Evolutionary conservation across 805 yeast genomes (phyloP), one percentile per base, ranked within the genome.

Genomic region (Wickerhamomyces ciferrii): DNA sequence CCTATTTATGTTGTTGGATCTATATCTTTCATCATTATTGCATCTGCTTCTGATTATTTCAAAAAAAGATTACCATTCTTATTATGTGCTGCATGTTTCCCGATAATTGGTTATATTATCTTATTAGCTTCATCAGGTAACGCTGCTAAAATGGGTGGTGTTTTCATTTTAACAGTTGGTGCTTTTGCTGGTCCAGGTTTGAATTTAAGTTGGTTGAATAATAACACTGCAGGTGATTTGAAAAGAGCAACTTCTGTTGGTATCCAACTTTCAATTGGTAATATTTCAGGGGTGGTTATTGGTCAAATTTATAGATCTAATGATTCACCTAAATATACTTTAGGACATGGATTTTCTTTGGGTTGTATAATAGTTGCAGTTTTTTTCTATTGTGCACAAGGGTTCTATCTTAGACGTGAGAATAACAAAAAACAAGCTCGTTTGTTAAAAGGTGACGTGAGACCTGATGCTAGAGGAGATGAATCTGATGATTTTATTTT

Each of bases 201-300:
- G 32, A 72, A 70, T 49, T 58, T 69, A 21, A 60, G 72, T 1
- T 75, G 79, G 79, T 50, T 69, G 9, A 63, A 67, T 21, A 62
- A 62, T 34, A 75, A 74, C 47, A 60, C 65, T 32, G 70, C 75
- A 2, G 72, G 72, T 9, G 65, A 63, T 45, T 71, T 66, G 58
- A 68, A 68, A 45, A 63, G 76, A 54, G 70, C 73, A 9, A 63
- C 74, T 3, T 66, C 73, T 5, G 54, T 72, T 42, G 76, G 72
- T 10, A 44, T 62, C 32, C 70, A 74, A 44, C 76, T 71, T 52
- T 62, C 72, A 2, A 47, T 72, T 17, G 78, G 78, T 9, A 74
- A 74, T 50, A 48, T 68, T 24, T 65, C 77, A 6, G 79, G 79
- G 44, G 72, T 68, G 4, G 59, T 72, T 48, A 68, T 71, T 31